Base-by-base conservation (phyloP, 345 rosid genomes). In the Linum tenue region DNA sequence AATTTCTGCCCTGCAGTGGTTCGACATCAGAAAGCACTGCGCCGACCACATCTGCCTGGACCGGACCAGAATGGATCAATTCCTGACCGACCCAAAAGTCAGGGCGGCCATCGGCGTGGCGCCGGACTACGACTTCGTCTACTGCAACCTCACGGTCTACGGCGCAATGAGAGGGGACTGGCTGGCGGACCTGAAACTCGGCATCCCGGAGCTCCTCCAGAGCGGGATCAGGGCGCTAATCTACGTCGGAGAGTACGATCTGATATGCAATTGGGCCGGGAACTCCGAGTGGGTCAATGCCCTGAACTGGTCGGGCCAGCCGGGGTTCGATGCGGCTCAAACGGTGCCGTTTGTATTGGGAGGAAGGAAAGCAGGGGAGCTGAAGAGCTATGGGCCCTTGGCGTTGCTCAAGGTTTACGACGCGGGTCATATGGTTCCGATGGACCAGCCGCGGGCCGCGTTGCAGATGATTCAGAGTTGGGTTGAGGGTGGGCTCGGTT, bases 401-500 rank as follows among this genome's bases (percentile, higher is more conserved):
- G 67, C 83, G 63, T 86, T 92, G 82, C 80, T 90, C 17, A 86
- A 84, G 90, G 97, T 85, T 62, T 81, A 83, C 42, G 67, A 85
- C 65, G 99, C 96, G 5, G 92, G 96, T 56, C 97, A 85, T 68
- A 81, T 86, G 96, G 99, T 90, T 69, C 95, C 96, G 3, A 90
- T 90, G 97, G 97, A 94, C 81, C 96, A 90, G 63, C 96, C 97
- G 15, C 86, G 90, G 71, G 91, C 83, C 67, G 79, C 97, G 40
- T 71, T 86, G 62, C 79, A 86, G 64, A 88, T 94, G 96, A 78
- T 94, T 39, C 71, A 69, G 66, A 79, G 81, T 51, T 94, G 97
- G 99, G 85, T 81, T 85, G 84, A 85, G 62, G 99, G 90, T 22
- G 31, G 31, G 31, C 31, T 22, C 31, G 31, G 31, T 22, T 22